A percentile compares a stretch with the other conserved stretches of the same genome.
Evolutionary conservation across 2,329 filamentous ascomycete species (phyloP).

Genomic region (Pseudonectria buxi): DNA sequence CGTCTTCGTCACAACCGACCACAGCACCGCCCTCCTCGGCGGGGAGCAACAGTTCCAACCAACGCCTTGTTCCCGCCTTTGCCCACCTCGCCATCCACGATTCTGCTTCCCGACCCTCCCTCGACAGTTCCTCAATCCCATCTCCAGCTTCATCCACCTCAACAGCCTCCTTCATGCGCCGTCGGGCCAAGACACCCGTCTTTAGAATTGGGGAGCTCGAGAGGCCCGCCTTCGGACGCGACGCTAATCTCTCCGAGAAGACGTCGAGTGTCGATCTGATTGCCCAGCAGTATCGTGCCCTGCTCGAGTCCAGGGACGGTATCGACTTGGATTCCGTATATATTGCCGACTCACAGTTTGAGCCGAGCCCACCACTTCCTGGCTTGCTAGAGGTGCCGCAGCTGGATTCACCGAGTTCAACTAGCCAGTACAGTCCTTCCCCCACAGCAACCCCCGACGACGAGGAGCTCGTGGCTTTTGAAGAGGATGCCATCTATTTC

Average conservation of each 20-base stretch:
- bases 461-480: constrained; percentile 39
- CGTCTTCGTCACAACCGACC: too few species aligned
- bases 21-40: too few species aligned
- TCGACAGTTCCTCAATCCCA: constrained; percentile 19
- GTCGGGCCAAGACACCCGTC: constrained; percentile 46
- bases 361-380: constrained; percentile 12
- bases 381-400: constrained; percentile 13
- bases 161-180: constrained; percentile 29
- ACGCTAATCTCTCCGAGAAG: constrained; percentile 22
- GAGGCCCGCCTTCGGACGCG: constrained; percentile 17
- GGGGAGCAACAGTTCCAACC: background rate
- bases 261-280: constrained; percentile 40
- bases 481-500: constrained; percentile 41
- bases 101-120: constrained; percentile 13
- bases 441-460: constrained; percentile 30
- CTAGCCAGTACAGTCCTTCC: constrained; percentile 11
- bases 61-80: constrained; percentile 19
- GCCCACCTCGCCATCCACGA: constrained; percentile 19
- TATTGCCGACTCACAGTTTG: constrained; percentile 5
- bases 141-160: constrained; percentile 30
- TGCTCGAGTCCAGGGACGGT: constrained; percentile 33
- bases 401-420: background rate
- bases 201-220: constrained; percentile 45
- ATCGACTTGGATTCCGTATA: constrained; percentile 29
- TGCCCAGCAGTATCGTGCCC: constrained; percentile 43